Conservation (phyloP, 2,329 filamentous ascomycete species). For the Sclerotinia trifoliorum region DNA sequence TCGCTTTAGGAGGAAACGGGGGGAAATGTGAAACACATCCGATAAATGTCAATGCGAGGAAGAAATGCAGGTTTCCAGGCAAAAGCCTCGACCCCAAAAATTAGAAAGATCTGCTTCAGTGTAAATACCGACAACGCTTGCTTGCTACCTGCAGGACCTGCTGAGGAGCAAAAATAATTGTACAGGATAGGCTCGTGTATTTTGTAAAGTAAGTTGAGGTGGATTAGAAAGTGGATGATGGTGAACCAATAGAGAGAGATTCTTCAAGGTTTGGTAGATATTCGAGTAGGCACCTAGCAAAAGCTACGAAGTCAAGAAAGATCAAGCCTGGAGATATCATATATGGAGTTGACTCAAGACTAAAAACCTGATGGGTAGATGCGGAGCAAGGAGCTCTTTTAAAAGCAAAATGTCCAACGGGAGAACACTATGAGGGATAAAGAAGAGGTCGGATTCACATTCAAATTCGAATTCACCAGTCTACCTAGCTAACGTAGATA, state of each 20-base stretch:
- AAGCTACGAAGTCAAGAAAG: constrained; percentile 2
- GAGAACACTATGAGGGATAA: neutral
- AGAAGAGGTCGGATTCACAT: neutral
- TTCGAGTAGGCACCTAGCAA: neutral
- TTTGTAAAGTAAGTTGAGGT: constrained; percentile 9
- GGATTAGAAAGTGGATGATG: neutral
- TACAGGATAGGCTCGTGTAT: constrained; percentile 18
- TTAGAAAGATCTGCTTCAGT: constrained; percentile 29
- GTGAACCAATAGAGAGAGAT: constrained; percentile 7
- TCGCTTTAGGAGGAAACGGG: constrained; percentile 14
- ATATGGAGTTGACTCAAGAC: neutral
- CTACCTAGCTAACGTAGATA: neutral
- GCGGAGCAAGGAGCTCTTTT: too few species aligned
- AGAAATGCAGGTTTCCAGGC: constrained; percentile 30
- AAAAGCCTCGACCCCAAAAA: constrained; percentile 26
- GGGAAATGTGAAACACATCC: constrained; percentile 18
- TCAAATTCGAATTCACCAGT: neutral
- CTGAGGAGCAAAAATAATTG: constrained; percentile 23
- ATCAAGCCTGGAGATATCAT: neutral
- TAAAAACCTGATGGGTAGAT: too few species aligned
- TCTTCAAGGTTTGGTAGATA: neutral
- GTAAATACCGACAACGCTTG: constrained; percentile 34
- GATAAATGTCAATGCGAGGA: constrained; percentile 27
- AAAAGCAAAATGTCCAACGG: too few species aligned
- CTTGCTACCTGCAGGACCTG: constrained; percentile 27